Evolutionary conservation across 257 asterid genomes (phyloP), one percentile per base, ranked within the genome.

Genomic region (Scutellaria baicalensis): DNA sequence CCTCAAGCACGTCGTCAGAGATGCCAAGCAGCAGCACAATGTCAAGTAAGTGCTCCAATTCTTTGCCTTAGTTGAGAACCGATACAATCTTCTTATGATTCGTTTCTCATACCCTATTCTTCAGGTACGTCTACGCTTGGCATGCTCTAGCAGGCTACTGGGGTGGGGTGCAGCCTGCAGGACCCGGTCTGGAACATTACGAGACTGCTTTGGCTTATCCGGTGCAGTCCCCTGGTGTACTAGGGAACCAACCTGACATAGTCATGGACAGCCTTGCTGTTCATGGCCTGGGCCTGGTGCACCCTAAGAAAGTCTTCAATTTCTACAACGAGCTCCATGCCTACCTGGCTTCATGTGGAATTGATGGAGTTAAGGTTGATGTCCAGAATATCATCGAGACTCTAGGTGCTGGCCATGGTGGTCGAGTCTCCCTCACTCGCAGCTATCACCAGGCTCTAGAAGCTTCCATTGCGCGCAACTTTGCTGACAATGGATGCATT

Each of bases 351-450:
- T 87, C 99, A 2, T 93, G 99, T 59, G 99, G 99, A 23, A 83
- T 93, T 0, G 99, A 93, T 78, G 99, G 99, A 55, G 99, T 93
- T 70, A 93, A 93, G 83, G 99, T 93, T 51, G 99, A 93, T 14
- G 99, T 93, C 62, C 99, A 93, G 85, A 93, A 87, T 84, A 93
- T 93, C 51, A 87, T 93, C 5, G 99, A 93, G 82, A 93, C 99
- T 72, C 96, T 93, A 6, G 99, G 99, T 42, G 89, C 95, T 65
- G 99, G 99, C 77, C 92, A 93, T 55, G 99, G 99, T 47, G 99
- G 99, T 9, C 80, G 99, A 67, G 99, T 93, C 40, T 87, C 95
- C 42, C 86, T 93, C 64, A 93, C 99, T 5, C 91, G 95, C 18
- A 89, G 95, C 86, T 93, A 87, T 54, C 80, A 79, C 58, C 99